Evolutionary conservation across 2,329 filamentous ascomycete genomes (phyloP).

Genomic region (Alternaria incomplexa): DNA sequence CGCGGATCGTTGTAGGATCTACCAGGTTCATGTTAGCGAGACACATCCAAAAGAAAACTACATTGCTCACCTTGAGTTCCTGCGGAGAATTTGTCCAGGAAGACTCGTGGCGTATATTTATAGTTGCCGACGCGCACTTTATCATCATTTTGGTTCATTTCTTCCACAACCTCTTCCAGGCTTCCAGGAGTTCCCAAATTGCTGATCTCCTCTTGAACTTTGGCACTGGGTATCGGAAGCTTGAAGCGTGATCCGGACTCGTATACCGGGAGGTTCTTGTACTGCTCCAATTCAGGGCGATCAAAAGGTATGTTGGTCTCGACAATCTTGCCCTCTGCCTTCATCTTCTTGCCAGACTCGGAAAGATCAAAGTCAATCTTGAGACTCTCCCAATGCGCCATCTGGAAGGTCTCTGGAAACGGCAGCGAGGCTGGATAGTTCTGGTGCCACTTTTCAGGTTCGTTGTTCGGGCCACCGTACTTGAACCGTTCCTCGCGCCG

Average conservation of each 20-base stretch:
- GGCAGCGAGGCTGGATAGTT: slow-evolving; percentile 27
- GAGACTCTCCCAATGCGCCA: slow-evolving; percentile 39
- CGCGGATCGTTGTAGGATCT: slow-evolving; percentile 4
- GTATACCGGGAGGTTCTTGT: slow-evolving; percentile 16
- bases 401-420: slow-evolving; percentile 36
- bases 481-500: slow-evolving; percentile 19
- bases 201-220: slow-evolving; percentile 4
- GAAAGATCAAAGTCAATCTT: slow-evolving; percentile 35
- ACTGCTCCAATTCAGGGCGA: slow-evolving; percentile 10
- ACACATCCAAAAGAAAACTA: background rate
- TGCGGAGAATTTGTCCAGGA: slow-evolving; percentile 20
- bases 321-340: slow-evolving; percentile 10
- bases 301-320: slow-evolving; percentile 27
- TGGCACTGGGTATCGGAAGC: slow-evolving; percentile 17
- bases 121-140: background rate
- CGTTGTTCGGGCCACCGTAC: slow-evolving; percentile 35
- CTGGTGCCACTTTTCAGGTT: slow-evolving; percentile 29
- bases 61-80: slow-evolving; percentile 3
- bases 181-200: background rate
- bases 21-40: background rate
- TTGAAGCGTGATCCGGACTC: slow-evolving; percentile 42
- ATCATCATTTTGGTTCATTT: slow-evolving; percentile 13
- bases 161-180: slow-evolving; percentile 11
- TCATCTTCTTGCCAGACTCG: slow-evolving; percentile 12
- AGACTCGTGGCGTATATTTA: slow-evolving; percentile 27